Percentiles rank a stretch among this genome's conserved stretches.
Conservation (phyloP, 805 yeast species). For the Suhomyces vadensis region DNA sequence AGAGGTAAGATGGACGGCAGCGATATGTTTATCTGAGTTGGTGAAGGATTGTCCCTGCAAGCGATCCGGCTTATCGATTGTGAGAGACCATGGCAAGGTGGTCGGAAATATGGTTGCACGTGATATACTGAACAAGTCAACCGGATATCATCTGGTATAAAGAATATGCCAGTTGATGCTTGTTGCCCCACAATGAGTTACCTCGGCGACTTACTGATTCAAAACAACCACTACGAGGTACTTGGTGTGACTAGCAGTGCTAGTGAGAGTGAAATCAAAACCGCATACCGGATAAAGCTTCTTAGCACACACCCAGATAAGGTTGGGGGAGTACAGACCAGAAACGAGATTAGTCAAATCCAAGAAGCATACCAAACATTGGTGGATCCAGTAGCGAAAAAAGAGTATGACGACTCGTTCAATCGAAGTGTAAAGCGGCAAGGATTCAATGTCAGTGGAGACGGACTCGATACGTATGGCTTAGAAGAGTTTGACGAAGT, state of each 20-base stretch:
- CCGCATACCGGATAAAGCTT: conserved; percentile 63
- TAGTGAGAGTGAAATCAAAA: conserved; percentile 45
- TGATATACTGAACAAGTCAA: neutral
- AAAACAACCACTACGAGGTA: conserved; percentile 51
- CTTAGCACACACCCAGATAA: conserved; percentile 83
- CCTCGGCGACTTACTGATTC: conserved; percentile 4
- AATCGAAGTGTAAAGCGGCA: conserved; percentile 29
- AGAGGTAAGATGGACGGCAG: no score
- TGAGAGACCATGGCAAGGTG: neutral
- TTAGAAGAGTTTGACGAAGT: conserved; percentile 60
- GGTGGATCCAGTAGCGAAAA: conserved; percentile 39
- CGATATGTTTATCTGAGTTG: no score
- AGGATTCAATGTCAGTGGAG: conserved; percentile 52
- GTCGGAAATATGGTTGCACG: neutral
- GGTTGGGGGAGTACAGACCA: conserved; percentile 9
- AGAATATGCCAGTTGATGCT: neutral
- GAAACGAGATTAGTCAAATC: conserved; percentile 27
- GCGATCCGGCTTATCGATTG: neutral
- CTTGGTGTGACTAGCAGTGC: conserved; percentile 52
- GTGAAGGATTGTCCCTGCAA: no score
- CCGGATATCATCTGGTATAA: neutral
- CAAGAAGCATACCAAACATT: conserved; percentile 67
- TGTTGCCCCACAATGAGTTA: conserved; percentile 5
- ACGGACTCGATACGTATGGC: conserved; percentile 67
- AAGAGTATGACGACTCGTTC: conserved; percentile 54